Percentiles rank a stretch among this genome's conserved stretches.
phyloP scores from a whole-genome alignment of 2,329 filamentous ascomycete species.

The Fusarium sp. region DNA sequence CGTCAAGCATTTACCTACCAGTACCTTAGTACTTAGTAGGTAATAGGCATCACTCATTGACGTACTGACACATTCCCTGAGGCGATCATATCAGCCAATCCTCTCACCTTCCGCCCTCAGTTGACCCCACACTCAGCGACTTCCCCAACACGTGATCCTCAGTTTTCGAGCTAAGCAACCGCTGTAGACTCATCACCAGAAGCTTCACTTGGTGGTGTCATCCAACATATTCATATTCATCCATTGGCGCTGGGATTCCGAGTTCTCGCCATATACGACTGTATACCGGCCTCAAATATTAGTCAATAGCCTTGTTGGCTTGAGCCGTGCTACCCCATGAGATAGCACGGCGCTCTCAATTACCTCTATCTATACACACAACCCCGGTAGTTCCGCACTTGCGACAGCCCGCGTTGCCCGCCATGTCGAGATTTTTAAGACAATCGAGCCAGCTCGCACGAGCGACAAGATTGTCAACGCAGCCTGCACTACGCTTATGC shows the following conservation, averaged over 20 bases:
- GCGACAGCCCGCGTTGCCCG: slow-evolving; percentile 44
- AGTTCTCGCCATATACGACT: slow-evolving; percentile 29
- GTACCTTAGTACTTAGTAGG: too few relatives aligned
- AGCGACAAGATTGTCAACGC: slow-evolving; percentile 65
- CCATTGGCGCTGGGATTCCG: slow-evolving; percentile 31
- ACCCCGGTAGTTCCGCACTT: slow-evolving; percentile 49
- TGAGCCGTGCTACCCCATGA: slow-evolving; percentile 46
- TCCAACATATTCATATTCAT: slow-evolving; percentile 39
- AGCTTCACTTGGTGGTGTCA: slow-evolving; percentile 44
- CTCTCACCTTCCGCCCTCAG: slow-evolving; percentile 4
- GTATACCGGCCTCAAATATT: not conserved
- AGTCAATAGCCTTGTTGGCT: slow-evolving; percentile 5
- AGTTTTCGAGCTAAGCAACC: slow-evolving; percentile 44
- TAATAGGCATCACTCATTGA: slow-evolving; percentile 16
- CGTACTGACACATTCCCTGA: slow-evolving; percentile 13
- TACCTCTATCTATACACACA: slow-evolving; percentile 33
- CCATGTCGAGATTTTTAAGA: slow-evolving; percentile 74
- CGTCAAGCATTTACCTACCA: not conserved
- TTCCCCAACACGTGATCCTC: slow-evolving; percentile 44
- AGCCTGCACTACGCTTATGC: slow-evolving; percentile 59
- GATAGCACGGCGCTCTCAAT: slow-evolving; percentile 41
- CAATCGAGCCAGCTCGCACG: slow-evolving; percentile 73
- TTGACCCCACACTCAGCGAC: slow-evolving; percentile 20
- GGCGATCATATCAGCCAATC: slow-evolving; percentile 17
- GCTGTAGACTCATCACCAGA: slow-evolving; percentile 41